phyloP scores from a whole-genome alignment of 164 flowering plant species.

The Stephania japonica region DNA sequence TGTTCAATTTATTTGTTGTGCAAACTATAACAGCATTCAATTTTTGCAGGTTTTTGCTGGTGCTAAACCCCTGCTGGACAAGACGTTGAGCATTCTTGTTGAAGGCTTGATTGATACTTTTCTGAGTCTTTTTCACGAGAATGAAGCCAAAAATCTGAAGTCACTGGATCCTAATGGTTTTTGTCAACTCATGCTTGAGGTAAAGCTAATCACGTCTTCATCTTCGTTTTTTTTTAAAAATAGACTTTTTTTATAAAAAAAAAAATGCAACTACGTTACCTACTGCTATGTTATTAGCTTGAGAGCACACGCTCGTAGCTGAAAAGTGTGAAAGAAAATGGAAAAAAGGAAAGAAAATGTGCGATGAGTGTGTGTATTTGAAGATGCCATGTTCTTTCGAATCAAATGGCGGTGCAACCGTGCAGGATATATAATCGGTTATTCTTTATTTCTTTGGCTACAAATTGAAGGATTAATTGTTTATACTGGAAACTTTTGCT shows the following conservation, averaged over 20 bases:
- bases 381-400: neutral
- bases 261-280: neutral
- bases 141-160: constrained; percentile 57
- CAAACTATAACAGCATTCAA: neutral
- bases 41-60: constrained; percentile 81
- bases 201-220: constrained; percentile 13
- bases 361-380: neutral
- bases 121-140: constrained; percentile 75
- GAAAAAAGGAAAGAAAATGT: no score
- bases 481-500: neutral
- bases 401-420: neutral
- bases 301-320: neutral
- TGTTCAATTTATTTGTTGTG: neutral
- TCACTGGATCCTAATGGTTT: constrained; percentile 93
- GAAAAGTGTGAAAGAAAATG: neutral
- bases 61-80: constrained; percentile 83
- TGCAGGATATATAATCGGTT: neutral
- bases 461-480: neutral
- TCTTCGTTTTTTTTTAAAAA: no score
- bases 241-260: no score
- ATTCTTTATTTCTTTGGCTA: neutral
- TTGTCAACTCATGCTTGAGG: constrained; percentile 99
- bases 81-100: constrained; percentile 84
- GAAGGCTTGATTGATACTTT: constrained; percentile 96
- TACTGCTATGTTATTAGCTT: neutral